A percentile compares a stretch with the other conserved stretches of the same genome.
phyloP scores from a whole-genome alignment of 371 early-diverging fungal species.

The Apophysomyces trapeziformis region DNA sequence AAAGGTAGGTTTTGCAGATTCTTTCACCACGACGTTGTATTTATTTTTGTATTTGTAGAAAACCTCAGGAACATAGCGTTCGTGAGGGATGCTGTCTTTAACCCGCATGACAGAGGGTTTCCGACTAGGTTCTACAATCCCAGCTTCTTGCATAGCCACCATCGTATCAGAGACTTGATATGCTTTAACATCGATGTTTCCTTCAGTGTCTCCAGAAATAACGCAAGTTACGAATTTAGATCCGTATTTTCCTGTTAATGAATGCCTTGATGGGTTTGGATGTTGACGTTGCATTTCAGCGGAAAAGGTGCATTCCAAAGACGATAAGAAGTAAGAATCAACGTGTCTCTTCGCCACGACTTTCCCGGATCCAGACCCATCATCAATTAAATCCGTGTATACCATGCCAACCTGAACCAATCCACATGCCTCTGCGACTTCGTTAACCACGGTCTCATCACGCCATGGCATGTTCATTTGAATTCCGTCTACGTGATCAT shows the following conservation, averaged over 20 bases:
- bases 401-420: slow-evolving; percentile 91
- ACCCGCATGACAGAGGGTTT: slow-evolving; percentile 91
- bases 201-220: slow-evolving; percentile 81
- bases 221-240: slow-evolving; percentile 95
- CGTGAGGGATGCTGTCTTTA: slow-evolving; percentile 68
- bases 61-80: slow-evolving; percentile 94
- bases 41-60: slow-evolving; percentile 95
- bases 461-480: slow-evolving; percentile 63
- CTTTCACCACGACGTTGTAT: slow-evolving; percentile 85
- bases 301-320: slow-evolving; percentile 91
- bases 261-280: slow-evolving; percentile 76
- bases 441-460: slow-evolving; percentile 64
- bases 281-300: slow-evolving; percentile 87
- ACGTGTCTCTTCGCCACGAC: slow-evolving; percentile 89
- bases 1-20: slow-evolving; percentile 90
- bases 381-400: slow-evolving; percentile 93
- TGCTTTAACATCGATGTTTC: slow-evolving; percentile 85
- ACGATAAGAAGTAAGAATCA: slow-evolving; percentile 94
- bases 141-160: slow-evolving; percentile 90
- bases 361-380: slow-evolving; percentile 81
- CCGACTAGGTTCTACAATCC: slow-evolving; percentile 90
- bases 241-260: slow-evolving; percentile 80
- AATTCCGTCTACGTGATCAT: slow-evolving; percentile 83
- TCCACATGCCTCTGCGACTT: slow-evolving; percentile 78
- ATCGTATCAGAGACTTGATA: slow-evolving; percentile 95